These are phyloP conservation scores for Pseudogymnoascus sp. DNA, from an alignment of 2,329 filamentous ascomycete genomes.

Conservation along the genomic window DNA sequence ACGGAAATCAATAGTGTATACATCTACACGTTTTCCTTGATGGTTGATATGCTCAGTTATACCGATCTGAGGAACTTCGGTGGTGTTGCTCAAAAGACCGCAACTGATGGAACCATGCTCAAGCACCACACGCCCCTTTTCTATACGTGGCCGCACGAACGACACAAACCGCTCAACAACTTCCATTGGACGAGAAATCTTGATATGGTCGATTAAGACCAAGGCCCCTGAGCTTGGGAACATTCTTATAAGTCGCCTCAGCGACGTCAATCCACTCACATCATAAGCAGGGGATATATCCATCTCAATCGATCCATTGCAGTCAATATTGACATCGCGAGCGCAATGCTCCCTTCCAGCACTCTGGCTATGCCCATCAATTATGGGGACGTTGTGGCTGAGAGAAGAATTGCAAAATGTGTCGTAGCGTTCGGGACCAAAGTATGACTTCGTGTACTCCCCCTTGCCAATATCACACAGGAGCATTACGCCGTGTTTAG, in stretches of 20 bases:
- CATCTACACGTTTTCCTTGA: neutral
- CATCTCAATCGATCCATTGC: neutral
- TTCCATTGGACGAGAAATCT: neutral
- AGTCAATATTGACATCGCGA: neutral
- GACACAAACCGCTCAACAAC: neutral
- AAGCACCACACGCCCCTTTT: neutral
- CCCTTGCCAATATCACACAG: neutral
- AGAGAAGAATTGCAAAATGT: neutral
- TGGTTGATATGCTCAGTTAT: neutral
- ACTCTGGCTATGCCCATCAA: neutral
- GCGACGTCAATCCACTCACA: neutral
- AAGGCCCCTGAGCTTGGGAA: neutral
- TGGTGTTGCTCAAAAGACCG: neutral
- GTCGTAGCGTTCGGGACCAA: neutral
- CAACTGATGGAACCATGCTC: neutral
- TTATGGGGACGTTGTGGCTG: neutral
- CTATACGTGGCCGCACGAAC: neutral
- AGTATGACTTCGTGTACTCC: slow-evolving; percentile 1
- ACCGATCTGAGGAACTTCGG: neutral
- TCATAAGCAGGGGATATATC: neutral
- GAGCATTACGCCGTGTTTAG: neutral
- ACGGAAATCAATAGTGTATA: neutral
- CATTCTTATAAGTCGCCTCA: neutral
- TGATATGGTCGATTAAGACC: neutral
- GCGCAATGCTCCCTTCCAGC: neutral